phyloP scores from a whole-genome alignment of 1,284 basidiomycete species.

The Ganoderma leucocontextum region DNA sequence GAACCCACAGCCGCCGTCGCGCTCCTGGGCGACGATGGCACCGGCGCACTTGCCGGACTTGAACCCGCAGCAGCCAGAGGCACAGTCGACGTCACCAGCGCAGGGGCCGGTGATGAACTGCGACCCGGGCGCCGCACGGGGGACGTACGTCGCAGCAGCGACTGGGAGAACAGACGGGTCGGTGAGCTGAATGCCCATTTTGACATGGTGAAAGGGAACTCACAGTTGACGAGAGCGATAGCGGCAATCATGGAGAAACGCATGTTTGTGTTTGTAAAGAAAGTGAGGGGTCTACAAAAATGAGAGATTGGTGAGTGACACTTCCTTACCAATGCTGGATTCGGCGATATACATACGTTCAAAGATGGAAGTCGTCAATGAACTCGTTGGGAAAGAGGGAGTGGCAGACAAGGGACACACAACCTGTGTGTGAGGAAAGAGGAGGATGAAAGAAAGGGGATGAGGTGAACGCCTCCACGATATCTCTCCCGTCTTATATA shows the following conservation, averaged over 20 bases:
- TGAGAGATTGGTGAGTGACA: neutral
- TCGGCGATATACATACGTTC: neutral
- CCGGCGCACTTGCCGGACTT: constrained; percentile 27
- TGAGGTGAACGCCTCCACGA: neutral
- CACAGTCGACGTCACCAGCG: constrained; percentile 23
- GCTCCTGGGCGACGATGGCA: constrained; percentile 24
- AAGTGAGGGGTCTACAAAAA: constrained; percentile 5
- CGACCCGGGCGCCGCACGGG: constrained; percentile 20
- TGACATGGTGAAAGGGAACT: neutral
- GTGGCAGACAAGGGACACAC: constrained; percentile 24
- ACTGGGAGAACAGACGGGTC: constrained; percentile 7
- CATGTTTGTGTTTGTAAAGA: constrained; percentile 22
- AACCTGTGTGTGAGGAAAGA: constrained; percentile 21
- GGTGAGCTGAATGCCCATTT: neutral
- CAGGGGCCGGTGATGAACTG: constrained; percentile 30
- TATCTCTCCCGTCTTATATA: constrained; percentile 13
- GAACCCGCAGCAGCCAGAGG: constrained; percentile 26
- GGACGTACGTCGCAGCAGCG: constrained; percentile 26
- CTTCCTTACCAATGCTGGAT: neutral
- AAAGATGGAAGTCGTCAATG: constrained; percentile 15
- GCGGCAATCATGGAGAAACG: constrained; percentile 21
- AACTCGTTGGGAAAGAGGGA: constrained; percentile 20
- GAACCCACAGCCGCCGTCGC: constrained; percentile 29
- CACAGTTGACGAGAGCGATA: constrained; percentile 23
- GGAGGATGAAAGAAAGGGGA: constrained; percentile 13